Evolutionary conservation across 192 early-diverging fungal species (phyloP), one percentile per base, ranked within the genome.

Genomic region (Rhizophagus sp.): DNA sequence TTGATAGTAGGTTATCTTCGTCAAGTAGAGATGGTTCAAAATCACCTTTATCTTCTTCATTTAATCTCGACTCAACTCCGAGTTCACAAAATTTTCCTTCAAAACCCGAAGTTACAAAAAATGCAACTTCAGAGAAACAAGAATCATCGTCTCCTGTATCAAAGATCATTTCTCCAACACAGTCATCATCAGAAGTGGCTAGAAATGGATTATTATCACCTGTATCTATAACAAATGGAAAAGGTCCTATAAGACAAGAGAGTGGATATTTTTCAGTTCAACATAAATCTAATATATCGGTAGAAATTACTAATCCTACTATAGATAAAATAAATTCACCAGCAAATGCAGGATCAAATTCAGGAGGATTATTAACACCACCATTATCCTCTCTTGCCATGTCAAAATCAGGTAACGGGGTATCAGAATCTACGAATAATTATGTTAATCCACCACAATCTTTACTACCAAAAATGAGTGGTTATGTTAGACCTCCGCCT

Each of bases 181-280:
- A 77, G 33, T 41, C 71, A 24, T 24, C 44, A 36, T 39, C 73
- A 15, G 57, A 57, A 15, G 9, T 11, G 11, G 11, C 44, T 47
- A 47, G 2, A n/a, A 25, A 49, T 49, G 77, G 77, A 7, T 30
- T 78, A 52, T 57, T 78, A 33, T 69, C 77, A 9, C 77, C 77
- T 6, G 66, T 64, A 15, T 63, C 50, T 64, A 66, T 78, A 47
- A n/a, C 33, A 33, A 62, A 34, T 78, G 17, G n/a, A 22, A 57
- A 34, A 19, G 50, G n/a, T 22, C 44, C 44, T 11, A 17, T 19
- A 68, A 78, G 77, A 78, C 24, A 39, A 76, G 77, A 78, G 50
- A 69, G 65, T 57, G 77, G 65, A 17, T 78, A 78, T 50, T 78
- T 78, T 30, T 49, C 77, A 30, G 17, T 30, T 17, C 33, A 78